These are phyloP conservation scores for Carex myosuroides DNA, from an alignment of 176 grass and related monocot genomes.

Conservation along the genomic window DNA sequence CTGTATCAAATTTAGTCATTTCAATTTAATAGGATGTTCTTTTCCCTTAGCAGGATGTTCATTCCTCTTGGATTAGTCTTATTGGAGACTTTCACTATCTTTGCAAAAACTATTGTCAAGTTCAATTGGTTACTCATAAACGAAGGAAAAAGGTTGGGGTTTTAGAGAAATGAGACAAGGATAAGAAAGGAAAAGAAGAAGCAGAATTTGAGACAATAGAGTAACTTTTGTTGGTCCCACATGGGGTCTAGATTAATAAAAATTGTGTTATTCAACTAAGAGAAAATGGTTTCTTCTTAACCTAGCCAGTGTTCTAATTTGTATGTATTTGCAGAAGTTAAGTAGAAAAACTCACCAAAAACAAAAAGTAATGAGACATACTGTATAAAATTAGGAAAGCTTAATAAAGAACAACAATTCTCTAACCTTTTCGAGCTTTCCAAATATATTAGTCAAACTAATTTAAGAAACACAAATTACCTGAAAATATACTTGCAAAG, in stretches of 20 bases:
- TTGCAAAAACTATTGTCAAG: neutral
- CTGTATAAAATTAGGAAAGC: neutral
- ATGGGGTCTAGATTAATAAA: neutral
- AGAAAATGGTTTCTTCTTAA: neutral
- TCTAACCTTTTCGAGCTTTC: neutral
- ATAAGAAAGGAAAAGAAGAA: neutral
- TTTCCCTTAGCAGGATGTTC: neutral
- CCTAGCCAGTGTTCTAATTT: neutral
- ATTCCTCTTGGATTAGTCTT: neutral
- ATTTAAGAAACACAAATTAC: slow-evolving; percentile 31
- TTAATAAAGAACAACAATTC: neutral
- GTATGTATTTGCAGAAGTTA: neutral
- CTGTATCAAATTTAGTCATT: neutral
- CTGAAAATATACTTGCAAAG: slow-evolving; percentile 64
- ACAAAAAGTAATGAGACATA: neutral
- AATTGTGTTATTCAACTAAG: neutral
- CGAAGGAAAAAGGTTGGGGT: neutral
- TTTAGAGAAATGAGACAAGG: neutral
- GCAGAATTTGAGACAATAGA: neutral
- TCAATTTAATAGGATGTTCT: neutral
- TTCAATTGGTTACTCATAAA: neutral
- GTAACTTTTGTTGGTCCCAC: neutral
- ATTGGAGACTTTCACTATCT: neutral
- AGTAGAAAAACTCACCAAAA: neutral
- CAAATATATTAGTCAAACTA: neutral